phyloP scores from a whole-genome alignment of 495 filamentous ascomycete species.

The Aspergillus mulundensis region DNA sequence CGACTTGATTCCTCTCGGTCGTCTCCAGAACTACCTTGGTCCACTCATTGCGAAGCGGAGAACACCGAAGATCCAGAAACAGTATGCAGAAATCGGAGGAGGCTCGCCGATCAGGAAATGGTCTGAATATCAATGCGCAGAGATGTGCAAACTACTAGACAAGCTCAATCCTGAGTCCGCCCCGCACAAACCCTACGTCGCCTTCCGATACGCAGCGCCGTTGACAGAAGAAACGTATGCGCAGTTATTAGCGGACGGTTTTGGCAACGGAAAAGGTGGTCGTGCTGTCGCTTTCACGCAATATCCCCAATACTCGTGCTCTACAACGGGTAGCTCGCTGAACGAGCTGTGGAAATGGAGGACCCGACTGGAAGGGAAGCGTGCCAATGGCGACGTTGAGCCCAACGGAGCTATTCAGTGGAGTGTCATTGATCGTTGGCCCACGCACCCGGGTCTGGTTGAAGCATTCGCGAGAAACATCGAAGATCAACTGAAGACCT shows the following conservation, averaged over 20 bases:
- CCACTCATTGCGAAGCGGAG: slow-evolving; percentile 79
- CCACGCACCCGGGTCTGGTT: slow-evolving; percentile 81
- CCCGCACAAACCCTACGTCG: slow-evolving; percentile 96
- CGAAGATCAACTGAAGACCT: slow-evolving; percentile 73
- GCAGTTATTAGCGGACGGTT: slow-evolving; percentile 77
- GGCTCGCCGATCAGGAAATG: slow-evolving; percentile 97
- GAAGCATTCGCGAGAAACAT: slow-evolving; percentile 90
- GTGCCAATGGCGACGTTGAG: slow-evolving; percentile 44
- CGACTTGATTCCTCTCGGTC: slow-evolving; percentile 94
- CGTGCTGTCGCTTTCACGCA: slow-evolving; percentile 97
- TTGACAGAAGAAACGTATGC: slow-evolving; percentile 92
- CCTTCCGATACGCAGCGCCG: slow-evolving; percentile 94
- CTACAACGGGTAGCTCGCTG: slow-evolving; percentile 90
- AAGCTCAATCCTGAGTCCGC: slow-evolving; percentile 85
- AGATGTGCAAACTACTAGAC: slow-evolving; percentile 97
- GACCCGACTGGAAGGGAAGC: slow-evolving; percentile 78
- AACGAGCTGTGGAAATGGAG: slow-evolving; percentile 99
- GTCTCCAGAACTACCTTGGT: slow-evolving; percentile 85
- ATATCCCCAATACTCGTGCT: slow-evolving; percentile 99
- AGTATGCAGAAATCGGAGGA: slow-evolving; percentile 93
- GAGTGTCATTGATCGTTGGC: slow-evolving; percentile 99
- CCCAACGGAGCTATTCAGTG: slow-evolving; percentile 72
- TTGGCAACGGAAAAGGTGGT: slow-evolving; percentile 79
- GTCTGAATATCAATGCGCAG: slow-evolving; percentile 86
- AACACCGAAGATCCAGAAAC: slow-evolving; percentile 92